Evolutionary conservation across 345 rosid species (phyloP), one percentile per base, ranked within the genome.

Genomic region (Xanthoceras sorbifolium): DNA sequence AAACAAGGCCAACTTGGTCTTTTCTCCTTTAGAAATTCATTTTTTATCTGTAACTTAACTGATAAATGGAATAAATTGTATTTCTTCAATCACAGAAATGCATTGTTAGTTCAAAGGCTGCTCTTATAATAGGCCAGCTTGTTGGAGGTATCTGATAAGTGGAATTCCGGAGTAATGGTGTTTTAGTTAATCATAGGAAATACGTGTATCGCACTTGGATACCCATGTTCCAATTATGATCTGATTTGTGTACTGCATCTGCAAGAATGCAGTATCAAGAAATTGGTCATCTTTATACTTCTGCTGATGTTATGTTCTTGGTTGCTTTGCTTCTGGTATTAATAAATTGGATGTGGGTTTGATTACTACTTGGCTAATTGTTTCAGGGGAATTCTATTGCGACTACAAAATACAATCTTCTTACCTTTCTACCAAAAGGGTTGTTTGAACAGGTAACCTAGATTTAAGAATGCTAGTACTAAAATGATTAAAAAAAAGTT

Each of bases 351-450:
- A 23, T 63, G 34, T 69, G 69, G 71, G 26, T 60, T 77, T 82
- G 52, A 77, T 80, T 72, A 28, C 26, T 4, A 42, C 73, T 59
- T 48, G 72, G 54, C 66, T 62, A 74, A 73, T 71, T 77, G 31
- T 83, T 83, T 73, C 91, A 94, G 98, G 98, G 97, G 48, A 94
- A 94, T 86, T 88, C 97, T 9, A 82, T 94, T 80, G 90, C 99
- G 15, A 97, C 99, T 44, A 97, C 99, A 23, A 97, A 97, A 91
- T 94, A 97, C 88, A 97, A 94, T 85, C 84, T 97, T 87, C 65
- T 97, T 46, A 91, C 99, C 3, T 97, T 97, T 88, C 77, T 97
- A 17, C 99, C 99, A 0, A 97, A 97, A 84, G 99, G 99, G 72
- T 75, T 97, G 83, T 97, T 92, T 84, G 99, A 97, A 86, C 99